A percentile compares a stretch with the other conserved stretches of the same genome.
Evolutionary conservation across 495 filamentous ascomycete genomes (phyloP).

Genomic region (Immersiella caudata): DNA sequence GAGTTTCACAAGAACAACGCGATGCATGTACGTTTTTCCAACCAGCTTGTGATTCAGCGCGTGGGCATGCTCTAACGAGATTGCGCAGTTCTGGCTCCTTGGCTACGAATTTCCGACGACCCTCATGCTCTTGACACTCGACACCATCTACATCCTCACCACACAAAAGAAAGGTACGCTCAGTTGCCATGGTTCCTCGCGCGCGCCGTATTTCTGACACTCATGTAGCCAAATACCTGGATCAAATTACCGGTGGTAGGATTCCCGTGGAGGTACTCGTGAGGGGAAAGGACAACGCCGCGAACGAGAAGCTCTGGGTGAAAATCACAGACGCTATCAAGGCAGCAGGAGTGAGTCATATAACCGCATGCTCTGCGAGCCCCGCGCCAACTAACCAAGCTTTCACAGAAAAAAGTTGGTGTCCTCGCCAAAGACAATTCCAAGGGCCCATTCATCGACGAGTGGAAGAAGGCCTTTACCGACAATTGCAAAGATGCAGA

Average conservation of each 20-base stretch:
- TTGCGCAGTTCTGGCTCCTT: constrained; percentile 87
- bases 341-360: constrained; percentile 72
- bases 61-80: constrained; percentile 23
- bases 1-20: constrained; percentile 93
- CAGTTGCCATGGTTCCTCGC: neutral
- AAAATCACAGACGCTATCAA: constrained; percentile 85
- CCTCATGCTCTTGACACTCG: constrained; percentile 85
- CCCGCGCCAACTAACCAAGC: constrained; percentile 22
- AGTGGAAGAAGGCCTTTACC: constrained; percentile 83
- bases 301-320: constrained; percentile 84
- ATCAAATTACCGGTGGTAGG: constrained; percentile 88
- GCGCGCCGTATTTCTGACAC: constrained; percentile 27
- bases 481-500: constrained; percentile 81
- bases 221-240: constrained; percentile 80
- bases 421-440: constrained; percentile 80
- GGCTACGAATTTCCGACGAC: constrained; percentile 99
- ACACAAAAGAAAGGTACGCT: constrained; percentile 91
- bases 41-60: neutral
- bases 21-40: constrained; percentile 71
- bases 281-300: constrained; percentile 82
- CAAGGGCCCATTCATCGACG: constrained; percentile 87
- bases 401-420: constrained; percentile 81
- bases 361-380: neutral
- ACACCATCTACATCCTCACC: constrained; percentile 85
- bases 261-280: constrained; percentile 87